Percentiles rank a stretch among this genome's conserved stretches.
Evolutionary conservation across 306 rosid genomes (phyloP).

Genomic region (Lupinus albus): DNA sequence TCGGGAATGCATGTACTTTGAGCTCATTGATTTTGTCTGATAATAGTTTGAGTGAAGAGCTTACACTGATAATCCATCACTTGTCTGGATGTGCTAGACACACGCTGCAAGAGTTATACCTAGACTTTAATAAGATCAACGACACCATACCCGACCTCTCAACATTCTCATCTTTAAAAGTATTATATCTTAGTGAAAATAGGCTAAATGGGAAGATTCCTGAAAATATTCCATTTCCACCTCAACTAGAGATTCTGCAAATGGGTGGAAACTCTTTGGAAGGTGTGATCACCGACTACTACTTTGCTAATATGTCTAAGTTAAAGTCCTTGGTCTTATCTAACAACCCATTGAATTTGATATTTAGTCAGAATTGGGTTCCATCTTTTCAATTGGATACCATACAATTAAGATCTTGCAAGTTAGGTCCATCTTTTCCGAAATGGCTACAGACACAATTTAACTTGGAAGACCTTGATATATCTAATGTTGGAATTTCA

Average conservation of each 20-base stretch:
- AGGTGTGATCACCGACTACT: slow-evolving; percentile 30
- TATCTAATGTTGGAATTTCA: slow-evolving; percentile 9
- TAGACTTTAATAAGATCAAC: not conserved
- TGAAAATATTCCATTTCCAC: not conserved
- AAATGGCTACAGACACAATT: slow-evolving; percentile 32
- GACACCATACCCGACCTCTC: slow-evolving; percentile 24
- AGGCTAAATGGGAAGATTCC: not conserved
- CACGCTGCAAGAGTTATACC: slow-evolving; percentile 8
- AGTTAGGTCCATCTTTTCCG: slow-evolving; percentile 29
- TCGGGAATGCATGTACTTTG: not conserved
- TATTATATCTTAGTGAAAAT: not conserved
- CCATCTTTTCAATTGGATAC: not conserved
- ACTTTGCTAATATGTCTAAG: not conserved
- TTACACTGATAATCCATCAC: slow-evolving; percentile 1
- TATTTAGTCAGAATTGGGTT: not conserved
- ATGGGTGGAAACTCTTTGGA: not conserved
- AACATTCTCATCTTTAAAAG: not conserved
- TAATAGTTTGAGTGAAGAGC: not conserved
- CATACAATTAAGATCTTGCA: not conserved
- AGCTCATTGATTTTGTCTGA: not conserved
- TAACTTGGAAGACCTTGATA: fast-evolving
- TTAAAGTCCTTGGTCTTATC: fast-evolving
- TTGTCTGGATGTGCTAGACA: slow-evolving; percentile 21
- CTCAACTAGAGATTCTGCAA: fast-evolving
- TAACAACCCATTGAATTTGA: not conserved